Evolutionary conservation across 768 basidiomycete species (phyloP), one percentile per base, ranked within the genome.

Genomic region (Dictyophora rubrovolvata): DNA sequence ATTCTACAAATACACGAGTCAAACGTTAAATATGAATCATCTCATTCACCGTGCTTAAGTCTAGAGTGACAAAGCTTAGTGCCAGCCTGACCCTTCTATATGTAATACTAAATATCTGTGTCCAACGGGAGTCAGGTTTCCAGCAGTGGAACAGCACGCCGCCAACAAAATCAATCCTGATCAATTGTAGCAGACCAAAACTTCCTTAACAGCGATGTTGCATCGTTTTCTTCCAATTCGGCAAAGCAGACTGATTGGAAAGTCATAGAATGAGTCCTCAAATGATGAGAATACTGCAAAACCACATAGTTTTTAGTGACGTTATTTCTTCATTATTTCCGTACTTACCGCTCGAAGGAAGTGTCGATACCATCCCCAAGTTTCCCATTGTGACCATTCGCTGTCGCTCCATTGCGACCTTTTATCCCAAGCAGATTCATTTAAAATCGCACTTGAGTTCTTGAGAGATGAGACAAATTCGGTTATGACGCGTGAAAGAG

Each of bases 341-440:
- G 42, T 12, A 74, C 89, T 63, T 56, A 93, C 92, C 69, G 73
- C 77, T 65, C 90, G 77, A 70, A 87, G 89, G 73, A 92, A 93
- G 65, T 95, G 89, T 61, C 87, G 76, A 64, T 88, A 93, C 92
- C 92, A 94, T 1, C 87, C 85, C 86, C 89, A 92, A 0, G 85
- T 88, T 72, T 89, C 85, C 90, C 89, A 93, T 1, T 80, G 76
- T 66, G 80, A 79, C 92, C 92, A 94, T 56, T 87, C 85, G 23
- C 83, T 80, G 37, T 80, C 77, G 20, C 75, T 76, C 89, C 89
- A 92, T 33, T 73, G 78, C 1, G 74, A 75, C 21, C 88, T 84
- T 48, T 80, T 80, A 35, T 82, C 76, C 91, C 90, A 93, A 0
- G 82, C 79, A 5, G 77, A 73, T 63, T 84, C 82, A 3, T 77